Evolutionary conservation across 163 green algal species (phyloP).

Genomic region (Picocystis sp.): DNA sequence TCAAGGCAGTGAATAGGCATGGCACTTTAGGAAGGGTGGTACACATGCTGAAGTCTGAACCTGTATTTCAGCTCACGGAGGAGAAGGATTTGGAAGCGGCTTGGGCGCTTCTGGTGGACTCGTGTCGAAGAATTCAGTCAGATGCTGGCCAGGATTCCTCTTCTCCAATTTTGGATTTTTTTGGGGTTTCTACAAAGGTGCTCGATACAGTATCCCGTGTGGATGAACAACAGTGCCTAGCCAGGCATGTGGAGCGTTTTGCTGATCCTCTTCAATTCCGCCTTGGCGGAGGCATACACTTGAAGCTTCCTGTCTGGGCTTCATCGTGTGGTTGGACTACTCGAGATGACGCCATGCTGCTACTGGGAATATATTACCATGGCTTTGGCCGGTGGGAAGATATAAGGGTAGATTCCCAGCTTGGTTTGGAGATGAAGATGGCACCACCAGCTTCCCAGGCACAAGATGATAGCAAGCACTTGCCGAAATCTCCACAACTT

Average conservation of each 20-base stretch:
- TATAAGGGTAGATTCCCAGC: slow-evolving; percentile 30
- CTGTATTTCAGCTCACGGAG: not conserved
- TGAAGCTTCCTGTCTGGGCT: slow-evolving; percentile 53
- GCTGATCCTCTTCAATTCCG: slow-evolving; percentile 23
- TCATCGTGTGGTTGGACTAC: slow-evolving; percentile 42
- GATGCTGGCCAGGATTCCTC: not conserved
- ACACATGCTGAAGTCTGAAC: no score
- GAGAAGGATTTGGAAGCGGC: slow-evolving; percentile 2
- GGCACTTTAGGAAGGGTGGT: no score
- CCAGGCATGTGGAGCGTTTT: slow-evolving; percentile 19
- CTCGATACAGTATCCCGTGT: slow-evolving; percentile 40
- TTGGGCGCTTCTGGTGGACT: not conserved
- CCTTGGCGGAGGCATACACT: slow-evolving; percentile 25
- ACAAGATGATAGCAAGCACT: slow-evolving; percentile 6
- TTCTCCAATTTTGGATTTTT: slow-evolving; percentile 51
- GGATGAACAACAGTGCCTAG: slow-evolving; percentile 36
- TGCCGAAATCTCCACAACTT: slow-evolving; percentile 10
- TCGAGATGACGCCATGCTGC: slow-evolving; percentile 57
- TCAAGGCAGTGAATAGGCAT: no score
- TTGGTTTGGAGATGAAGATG: slow-evolving; percentile 56
- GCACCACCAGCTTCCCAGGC: slow-evolving; percentile 6
- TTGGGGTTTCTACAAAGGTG: slow-evolving; percentile 50
- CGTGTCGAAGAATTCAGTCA: not conserved
- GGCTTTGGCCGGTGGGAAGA: slow-evolving; percentile 31
- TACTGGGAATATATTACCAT: slow-evolving; percentile 51